A percentile compares a stretch with the other conserved stretches of the same genome.
These are phyloP conservation scores for Salix viminalis DNA, from an alignment of 345 rosid species.

Conservation along the genomic window DNA sequence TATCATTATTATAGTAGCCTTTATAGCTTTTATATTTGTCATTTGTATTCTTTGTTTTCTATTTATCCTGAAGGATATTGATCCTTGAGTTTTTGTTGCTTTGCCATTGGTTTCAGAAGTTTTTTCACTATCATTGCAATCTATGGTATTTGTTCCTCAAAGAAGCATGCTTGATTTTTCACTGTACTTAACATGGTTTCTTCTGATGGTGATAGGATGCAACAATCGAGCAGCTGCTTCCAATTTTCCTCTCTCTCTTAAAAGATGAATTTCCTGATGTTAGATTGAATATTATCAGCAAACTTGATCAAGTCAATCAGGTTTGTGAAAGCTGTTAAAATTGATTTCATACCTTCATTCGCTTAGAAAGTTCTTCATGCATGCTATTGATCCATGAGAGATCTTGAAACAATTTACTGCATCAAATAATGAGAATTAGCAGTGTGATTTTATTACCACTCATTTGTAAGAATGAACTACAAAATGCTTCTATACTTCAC, in stretches of 20 bases:
- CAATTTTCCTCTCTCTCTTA: constrained; percentile 90
- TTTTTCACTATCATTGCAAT: background rate
- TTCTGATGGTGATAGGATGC: constrained; percentile 59
- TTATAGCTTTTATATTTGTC: background rate
- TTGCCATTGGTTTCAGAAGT: background rate
- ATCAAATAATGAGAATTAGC: background rate
- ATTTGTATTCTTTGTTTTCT: background rate
- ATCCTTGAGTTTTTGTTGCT: background rate
- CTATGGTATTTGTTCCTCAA: background rate
- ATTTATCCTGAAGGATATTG: background rate
- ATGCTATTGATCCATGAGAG: background rate
- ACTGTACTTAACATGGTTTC: background rate
- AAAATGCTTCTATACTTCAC: background rate
- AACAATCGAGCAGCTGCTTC: constrained; percentile 90
- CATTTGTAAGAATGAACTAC: background rate
- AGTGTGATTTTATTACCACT: too few relatives aligned
- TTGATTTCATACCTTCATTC: background rate
- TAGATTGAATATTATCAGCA: constrained; percentile 92
- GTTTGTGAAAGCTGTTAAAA: constrained; percentile 31
- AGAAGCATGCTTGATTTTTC: background rate
- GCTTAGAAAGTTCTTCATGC: background rate
- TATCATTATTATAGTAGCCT: background rate
- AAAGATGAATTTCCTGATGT: constrained; percentile 98
- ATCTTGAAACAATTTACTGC: background rate
- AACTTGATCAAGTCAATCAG: constrained; percentile 98